These are phyloP conservation scores for Begonia peltatifolia DNA, from an alignment of 306 rosid species.

Conservation along the genomic window DNA sequence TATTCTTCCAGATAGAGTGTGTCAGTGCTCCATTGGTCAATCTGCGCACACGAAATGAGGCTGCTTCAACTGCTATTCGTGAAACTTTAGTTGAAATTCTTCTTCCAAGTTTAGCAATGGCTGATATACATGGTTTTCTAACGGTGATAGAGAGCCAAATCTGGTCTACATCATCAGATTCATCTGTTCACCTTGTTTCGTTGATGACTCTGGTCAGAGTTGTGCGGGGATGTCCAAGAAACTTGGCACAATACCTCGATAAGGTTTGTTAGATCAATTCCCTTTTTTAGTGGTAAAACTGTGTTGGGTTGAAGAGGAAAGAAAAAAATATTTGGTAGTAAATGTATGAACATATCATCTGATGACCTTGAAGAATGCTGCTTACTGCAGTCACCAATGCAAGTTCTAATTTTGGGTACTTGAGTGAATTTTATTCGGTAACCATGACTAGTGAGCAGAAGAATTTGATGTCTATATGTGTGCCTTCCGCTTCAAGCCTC, in stretches of 20 bases:
- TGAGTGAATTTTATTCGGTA: too few relatives aligned
- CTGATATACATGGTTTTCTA: constrained; percentile 67
- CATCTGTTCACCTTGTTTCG: constrained; percentile 81
- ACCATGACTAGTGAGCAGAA: too few relatives aligned
- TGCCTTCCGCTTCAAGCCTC: too few relatives aligned
- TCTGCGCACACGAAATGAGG: constrained; percentile 27
- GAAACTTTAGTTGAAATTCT: constrained; percentile 72
- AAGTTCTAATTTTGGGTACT: too few relatives aligned
- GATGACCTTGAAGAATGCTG: too few relatives aligned
- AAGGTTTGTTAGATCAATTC: constrained; percentile 47
- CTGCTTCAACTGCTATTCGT: constrained; percentile 44
- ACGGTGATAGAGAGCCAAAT: constrained; percentile 75
- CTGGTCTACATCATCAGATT: constrained; percentile 98
- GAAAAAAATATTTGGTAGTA: too few relatives aligned
- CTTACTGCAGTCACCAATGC: too few relatives aligned
- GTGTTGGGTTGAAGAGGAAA: too few relatives aligned
- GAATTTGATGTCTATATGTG: too few relatives aligned
- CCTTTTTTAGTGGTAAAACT: too few relatives aligned
- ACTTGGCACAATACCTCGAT: constrained; percentile 71
- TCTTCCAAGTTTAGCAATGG: constrained; percentile 94
- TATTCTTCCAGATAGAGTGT: constrained; percentile 84
- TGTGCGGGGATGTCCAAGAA: constrained; percentile 74
- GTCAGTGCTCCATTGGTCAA: constrained; percentile 55
- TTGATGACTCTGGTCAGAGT: constrained; percentile 79
- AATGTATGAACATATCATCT: too few relatives aligned